phyloP scores from a whole-genome alignment of 1,284 basidiomycete species.

The Pseudomicrostroma phylloplanum region DNA sequence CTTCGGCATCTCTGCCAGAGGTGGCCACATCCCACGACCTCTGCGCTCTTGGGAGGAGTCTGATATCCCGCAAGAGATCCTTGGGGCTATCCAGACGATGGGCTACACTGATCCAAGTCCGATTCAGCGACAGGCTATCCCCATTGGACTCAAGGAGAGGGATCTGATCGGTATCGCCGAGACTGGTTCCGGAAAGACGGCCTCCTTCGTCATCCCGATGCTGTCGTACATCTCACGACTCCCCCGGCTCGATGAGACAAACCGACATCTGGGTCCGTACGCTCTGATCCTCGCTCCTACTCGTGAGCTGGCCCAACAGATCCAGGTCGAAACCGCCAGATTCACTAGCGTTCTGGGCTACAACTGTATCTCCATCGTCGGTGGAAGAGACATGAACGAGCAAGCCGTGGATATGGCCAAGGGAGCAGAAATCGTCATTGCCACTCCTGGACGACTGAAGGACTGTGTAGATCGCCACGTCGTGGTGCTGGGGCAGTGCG shows the following conservation, averaged over 20 bases:
- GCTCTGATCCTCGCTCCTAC: conserved; percentile 90
- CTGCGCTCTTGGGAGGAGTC: conserved; percentile 88
- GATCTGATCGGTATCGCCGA: conserved; percentile 98
- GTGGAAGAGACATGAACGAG: conserved; percentile 86
- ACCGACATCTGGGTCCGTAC: conserved; percentile 85
- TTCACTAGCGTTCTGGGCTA: conserved; percentile 82
- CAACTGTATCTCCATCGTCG: conserved; percentile 92
- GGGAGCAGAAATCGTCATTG: conserved; percentile 95
- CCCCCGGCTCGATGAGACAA: conserved; percentile 80
- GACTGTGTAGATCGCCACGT: conserved; percentile 95
- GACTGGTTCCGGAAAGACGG: conserved; percentile 91
- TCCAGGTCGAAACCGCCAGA: conserved; percentile 83
- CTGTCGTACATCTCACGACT: conserved; percentile 82
- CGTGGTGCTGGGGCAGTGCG: conserved; percentile 88
- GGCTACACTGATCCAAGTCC: conserved; percentile 95
- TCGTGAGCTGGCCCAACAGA: conserved; percentile 95
- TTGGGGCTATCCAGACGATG: conserved; percentile 77
- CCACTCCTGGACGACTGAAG: conserved; percentile 93
- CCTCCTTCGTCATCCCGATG: conserved; percentile 98
- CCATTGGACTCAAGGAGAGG: conserved; percentile 88
- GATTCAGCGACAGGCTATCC: conserved; percentile 96
- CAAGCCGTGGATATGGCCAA: conserved; percentile 92
- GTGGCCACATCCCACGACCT: conserved; percentile 81
- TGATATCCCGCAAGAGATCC: conserved; percentile 68
- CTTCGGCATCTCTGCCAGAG: conserved; percentile 87